phyloP scores from a whole-genome alignment of 352 stramenopile species.

The Blastocystis sp. region DNA sequence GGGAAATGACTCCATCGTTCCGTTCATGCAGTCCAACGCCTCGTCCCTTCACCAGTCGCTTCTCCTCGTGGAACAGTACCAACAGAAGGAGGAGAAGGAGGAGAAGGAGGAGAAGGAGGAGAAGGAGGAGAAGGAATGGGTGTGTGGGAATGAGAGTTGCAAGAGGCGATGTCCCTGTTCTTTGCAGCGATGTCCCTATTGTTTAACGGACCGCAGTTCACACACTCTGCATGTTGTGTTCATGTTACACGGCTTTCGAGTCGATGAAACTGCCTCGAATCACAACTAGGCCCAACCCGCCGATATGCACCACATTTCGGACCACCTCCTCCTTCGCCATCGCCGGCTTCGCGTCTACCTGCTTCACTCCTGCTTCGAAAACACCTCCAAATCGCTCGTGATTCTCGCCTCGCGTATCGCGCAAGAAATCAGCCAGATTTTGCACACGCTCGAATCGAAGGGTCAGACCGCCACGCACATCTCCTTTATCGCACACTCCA shows the following conservation, averaged over 20 bases:
- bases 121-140: background rate
- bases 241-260: conserved; percentile 47
- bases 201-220: conserved; percentile 22
- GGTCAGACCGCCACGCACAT: background rate
- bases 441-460: background rate
- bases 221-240: conserved; percentile 41
- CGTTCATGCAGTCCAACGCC: background rate
- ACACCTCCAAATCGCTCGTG: conserved; percentile 12
- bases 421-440: conserved; percentile 26
- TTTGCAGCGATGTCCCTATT: conserved; percentile 11
- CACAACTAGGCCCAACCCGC: background rate
- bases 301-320: conserved; percentile 28
- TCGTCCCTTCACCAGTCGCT: background rate
- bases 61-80: conserved; percentile 30
- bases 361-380: background rate
- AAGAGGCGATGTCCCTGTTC: background rate
- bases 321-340: conserved; percentile 2
- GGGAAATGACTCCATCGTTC: conserved; percentile 4
- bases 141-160: conserved; percentile 13
- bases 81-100: background rate
- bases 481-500: conserved; percentile 60
- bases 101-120: background rate
- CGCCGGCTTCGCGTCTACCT: background rate
- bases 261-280: background rate
- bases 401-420: conserved; percentile 13